Percentiles rank a stretch among this genome's conserved stretches.
Conservation (phyloP, 371 early-diverging fungal genomes). For the Mortierella sp. region DNA sequence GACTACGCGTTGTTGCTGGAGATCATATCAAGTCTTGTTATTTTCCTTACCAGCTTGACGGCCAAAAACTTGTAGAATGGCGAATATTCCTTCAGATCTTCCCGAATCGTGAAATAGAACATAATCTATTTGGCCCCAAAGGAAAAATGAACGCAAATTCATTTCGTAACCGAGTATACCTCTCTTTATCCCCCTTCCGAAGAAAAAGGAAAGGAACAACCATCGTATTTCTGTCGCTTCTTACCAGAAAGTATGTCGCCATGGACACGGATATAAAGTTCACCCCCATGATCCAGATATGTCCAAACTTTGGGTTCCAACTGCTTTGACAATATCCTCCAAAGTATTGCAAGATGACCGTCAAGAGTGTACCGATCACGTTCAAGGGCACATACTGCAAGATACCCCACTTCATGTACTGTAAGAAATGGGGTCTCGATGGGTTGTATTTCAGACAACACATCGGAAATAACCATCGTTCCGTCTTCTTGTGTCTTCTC, state of each 20-base stretch:
- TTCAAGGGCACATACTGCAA: conserved; percentile 75
- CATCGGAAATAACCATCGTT: conserved; percentile 68
- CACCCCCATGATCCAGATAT: conserved; percentile 58
- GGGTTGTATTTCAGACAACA: conserved; percentile 73
- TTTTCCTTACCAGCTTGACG: conserved; percentile 43
- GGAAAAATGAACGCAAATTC: neutral
- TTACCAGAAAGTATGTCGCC: conserved; percentile 59
- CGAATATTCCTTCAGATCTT: conserved; percentile 37
- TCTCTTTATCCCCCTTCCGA: neutral
- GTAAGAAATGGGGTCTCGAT: conserved; percentile 65
- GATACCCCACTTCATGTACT: conserved; percentile 66
- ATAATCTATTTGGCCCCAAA: conserved; percentile 53
- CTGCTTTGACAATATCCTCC: conserved; percentile 45
- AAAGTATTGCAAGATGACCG: conserved; percentile 25
- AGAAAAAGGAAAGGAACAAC: neutral
- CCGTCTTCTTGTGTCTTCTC: conserved; percentile 50
- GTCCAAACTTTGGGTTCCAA: conserved; percentile 55
- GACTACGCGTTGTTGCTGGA: too few relatives aligned
- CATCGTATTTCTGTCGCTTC: neutral
- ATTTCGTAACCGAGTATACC: neutral
- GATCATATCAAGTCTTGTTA: neutral
- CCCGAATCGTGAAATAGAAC: conserved; percentile 64
- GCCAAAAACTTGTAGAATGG: conserved; percentile 57
- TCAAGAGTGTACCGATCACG: conserved; percentile 59
- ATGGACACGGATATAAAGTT: conserved; percentile 36